Conservation (phyloP, 1,139 yeast species). For the Candida mesenterica region DNA sequence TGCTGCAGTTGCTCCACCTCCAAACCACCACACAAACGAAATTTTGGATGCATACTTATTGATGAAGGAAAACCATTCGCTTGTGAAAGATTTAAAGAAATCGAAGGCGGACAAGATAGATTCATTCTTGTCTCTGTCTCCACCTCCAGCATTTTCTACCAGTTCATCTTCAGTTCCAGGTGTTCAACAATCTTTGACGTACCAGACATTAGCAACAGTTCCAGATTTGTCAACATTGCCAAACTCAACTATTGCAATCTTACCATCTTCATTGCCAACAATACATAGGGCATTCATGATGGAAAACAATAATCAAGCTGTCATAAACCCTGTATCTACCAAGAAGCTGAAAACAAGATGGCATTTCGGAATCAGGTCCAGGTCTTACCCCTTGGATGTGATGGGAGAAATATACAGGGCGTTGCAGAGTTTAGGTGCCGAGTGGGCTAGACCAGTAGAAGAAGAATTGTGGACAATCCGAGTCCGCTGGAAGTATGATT, state of each 20-base stretch:
- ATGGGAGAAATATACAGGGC: slow-evolving; percentile 99
- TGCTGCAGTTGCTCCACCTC: neutral
- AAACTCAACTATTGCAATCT: slow-evolving; percentile 76
- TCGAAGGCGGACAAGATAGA: slow-evolving; percentile 52
- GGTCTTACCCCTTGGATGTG: slow-evolving; percentile 95
- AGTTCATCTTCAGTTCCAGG: slow-evolving; percentile 36
- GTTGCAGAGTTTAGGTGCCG: slow-evolving; percentile 89
- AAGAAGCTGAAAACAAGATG: slow-evolving; percentile 93
- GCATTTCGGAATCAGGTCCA: slow-evolving; percentile 97
- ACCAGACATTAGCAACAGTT: slow-evolving; percentile 50
- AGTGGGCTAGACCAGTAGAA: slow-evolving; percentile 93
- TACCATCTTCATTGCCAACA: slow-evolving; percentile 92
- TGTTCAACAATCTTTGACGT: slow-evolving; percentile 48
- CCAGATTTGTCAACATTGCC: slow-evolving; percentile 53
- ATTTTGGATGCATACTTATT: slow-evolving; percentile 88
- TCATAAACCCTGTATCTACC: slow-evolving; percentile 70
- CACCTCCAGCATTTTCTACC: slow-evolving; percentile 38
- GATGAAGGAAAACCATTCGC: slow-evolving; percentile 78
- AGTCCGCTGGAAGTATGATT: slow-evolving; percentile 89
- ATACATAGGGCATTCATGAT: slow-evolving; percentile 93
- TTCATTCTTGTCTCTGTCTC: slow-evolving; percentile 49
- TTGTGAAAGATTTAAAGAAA: slow-evolving; percentile 63
- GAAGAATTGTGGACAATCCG: slow-evolving; percentile 95
- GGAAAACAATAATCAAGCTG: slow-evolving; percentile 48
- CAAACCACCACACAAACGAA: slow-evolving; percentile 51